phyloP scores from a whole-genome alignment of 108 stramenopile genomes.

The Cylindrotheca closterium region DNA sequence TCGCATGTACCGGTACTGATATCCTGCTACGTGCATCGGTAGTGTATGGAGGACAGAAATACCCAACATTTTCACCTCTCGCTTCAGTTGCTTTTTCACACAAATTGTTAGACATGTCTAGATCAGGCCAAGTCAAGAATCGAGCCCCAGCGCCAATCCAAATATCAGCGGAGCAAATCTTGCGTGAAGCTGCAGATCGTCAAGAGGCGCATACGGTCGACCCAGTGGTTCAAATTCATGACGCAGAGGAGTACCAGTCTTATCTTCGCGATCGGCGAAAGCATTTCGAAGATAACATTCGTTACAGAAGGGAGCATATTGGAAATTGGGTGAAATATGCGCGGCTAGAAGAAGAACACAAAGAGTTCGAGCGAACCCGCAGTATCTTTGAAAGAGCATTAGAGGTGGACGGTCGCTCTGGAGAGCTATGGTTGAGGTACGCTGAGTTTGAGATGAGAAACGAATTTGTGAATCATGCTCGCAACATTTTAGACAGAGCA shows the following conservation, averaged over 20 bases:
- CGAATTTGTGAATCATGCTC: conserved; percentile 97
- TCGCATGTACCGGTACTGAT: too few relatives aligned
- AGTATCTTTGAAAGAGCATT: conserved; percentile 96
- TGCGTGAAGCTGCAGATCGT: conserved; percentile 95
- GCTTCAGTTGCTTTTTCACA: too few relatives aligned
- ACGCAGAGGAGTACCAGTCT: conserved; percentile 96
- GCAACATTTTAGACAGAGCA: conserved; percentile 98
- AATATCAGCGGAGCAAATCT: conserved; percentile 98
- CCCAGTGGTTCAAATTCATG: conserved; percentile 89
- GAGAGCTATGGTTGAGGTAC: conserved; percentile 94
- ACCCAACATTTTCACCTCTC: too few relatives aligned
- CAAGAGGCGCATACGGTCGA: conserved; percentile 78
- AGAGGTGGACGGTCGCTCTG: conserved; percentile 91
- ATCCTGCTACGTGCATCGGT: too few relatives aligned
- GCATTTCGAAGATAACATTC: conserved; percentile 95
- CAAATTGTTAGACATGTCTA: neutral
- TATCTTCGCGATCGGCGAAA: conserved; percentile 91
- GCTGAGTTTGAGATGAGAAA: conserved; percentile 98
- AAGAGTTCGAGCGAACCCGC: conserved; percentile 96
- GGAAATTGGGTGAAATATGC: conserved; percentile 99
- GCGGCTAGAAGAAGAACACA: conserved; percentile 96
- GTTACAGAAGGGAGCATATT: conserved; percentile 92
- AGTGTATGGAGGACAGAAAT: too few relatives aligned
- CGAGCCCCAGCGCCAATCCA: conserved; percentile 99
- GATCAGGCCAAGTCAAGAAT: conserved; percentile 87